These are phyloP conservation scores for Earliella scabrosa DNA, from an alignment of 1,284 basidiomycete genomes.

Conservation along the genomic window DNA sequence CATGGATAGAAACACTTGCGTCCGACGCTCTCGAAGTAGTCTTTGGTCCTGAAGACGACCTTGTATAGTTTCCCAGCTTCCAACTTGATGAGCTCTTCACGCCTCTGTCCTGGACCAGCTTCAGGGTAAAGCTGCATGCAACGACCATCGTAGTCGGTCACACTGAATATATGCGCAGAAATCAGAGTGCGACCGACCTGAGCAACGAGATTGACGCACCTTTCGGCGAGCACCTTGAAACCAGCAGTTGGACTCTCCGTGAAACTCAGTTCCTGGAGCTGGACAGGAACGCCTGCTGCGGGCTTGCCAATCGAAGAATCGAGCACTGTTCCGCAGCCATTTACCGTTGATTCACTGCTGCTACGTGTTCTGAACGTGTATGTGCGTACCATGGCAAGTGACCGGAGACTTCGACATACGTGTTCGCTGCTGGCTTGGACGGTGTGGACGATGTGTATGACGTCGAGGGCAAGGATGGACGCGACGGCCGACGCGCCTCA, in stretches of 20 bases:
- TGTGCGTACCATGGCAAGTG: conserved; percentile 80
- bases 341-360: neutral
- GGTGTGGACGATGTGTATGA: neutral
- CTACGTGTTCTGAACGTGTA: neutral
- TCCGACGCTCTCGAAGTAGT: conserved; percentile 73
- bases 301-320: conserved; percentile 86
- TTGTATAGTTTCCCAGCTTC: conserved; percentile 70
- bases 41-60: conserved; percentile 82
- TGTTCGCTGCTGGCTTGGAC: no score
- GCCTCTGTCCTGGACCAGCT: conserved; percentile 33
- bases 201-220: conserved; percentile 51
- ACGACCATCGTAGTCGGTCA: conserved; percentile 84
- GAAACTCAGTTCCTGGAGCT: conserved; percentile 52
- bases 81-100: conserved; percentile 46
- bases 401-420: conserved; percentile 76
- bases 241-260: conserved; percentile 38
- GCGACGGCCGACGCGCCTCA: neutral
- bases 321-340: conserved; percentile 61
- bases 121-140: conserved; percentile 75
- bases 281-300: conserved; percentile 67
- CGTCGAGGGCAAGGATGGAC: neutral
- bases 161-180: conserved; percentile 42
- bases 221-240: conserved; percentile 60
- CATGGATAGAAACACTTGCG: conserved; percentile 85
- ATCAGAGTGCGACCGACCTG: neutral